Base-by-base conservation (phyloP, 306 rosid species). In the Fragaria vesca region DNA sequence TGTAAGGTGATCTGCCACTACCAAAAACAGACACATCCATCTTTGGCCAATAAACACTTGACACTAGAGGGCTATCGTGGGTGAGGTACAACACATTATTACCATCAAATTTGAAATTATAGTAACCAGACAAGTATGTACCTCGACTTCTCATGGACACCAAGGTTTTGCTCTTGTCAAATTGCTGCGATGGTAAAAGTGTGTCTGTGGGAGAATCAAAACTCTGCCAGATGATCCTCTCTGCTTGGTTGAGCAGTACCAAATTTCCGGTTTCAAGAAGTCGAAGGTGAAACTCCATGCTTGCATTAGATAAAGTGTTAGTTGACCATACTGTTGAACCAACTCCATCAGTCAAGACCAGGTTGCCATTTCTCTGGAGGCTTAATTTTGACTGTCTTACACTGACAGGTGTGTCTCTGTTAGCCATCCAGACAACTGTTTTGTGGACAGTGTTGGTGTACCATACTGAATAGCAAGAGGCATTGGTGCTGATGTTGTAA, bases 351-450 rank as follows among this genome's bases (percentile, higher is more conserved):
- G 69, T 26, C 74, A 81, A 48, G 72, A 50, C 9, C 20, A 76
- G 77, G 61, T 76, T 81, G 43, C 84, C 84, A 52, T 38, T 24
- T 61, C n/a, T 38, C 62, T 70, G 69, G 61, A 81, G 80, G 7
- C 52, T 52, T 24, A 81, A 40, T 42, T 8, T 26, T n/a, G 80
- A 70, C 52, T 60, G 67, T 12, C 20, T 36, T 47, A 15, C 48
- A 2, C 77, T 51, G 12, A 81, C 62, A 6, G 84, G 78, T 0
- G 17, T 24, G 2, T 48, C 60, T 18, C 79, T 66, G 63, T 80
- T 75, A n/a, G 84, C 77, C 40, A 75, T 60, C 84, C 84, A 81
- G 42, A 81, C 67, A 40, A 76, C 71, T 61, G 84, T 38, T 61
- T 51, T 40, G 67, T 28, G 3, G 15, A 16, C 46, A 20, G 84